These are phyloP conservation scores for Xylariomycetidae sp. DNA, from an alignment of 2,329 filamentous ascomycete genomes.

Conservation along the genomic window DNA sequence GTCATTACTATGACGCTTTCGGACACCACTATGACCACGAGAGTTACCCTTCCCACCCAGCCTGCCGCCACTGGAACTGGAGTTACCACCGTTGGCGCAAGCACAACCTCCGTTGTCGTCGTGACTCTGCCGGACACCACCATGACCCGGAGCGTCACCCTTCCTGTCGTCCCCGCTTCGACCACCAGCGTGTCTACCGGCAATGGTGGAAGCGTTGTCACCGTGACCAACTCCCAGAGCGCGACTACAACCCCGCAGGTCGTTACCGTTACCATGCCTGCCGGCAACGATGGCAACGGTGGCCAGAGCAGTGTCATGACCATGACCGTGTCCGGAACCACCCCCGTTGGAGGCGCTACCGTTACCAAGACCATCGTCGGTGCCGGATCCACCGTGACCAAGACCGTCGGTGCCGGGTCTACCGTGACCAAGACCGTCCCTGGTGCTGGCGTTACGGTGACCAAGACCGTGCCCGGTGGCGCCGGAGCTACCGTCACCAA, in stretches of 20 bases:
- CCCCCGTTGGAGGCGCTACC: background rate
- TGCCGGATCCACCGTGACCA: too few species aligned
- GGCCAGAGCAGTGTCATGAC: constrained; percentile 8
- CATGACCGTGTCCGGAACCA: constrained; percentile 5
- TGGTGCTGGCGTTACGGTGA: constrained; percentile 3
- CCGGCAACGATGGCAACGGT: constrained; percentile 5
- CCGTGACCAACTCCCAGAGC: constrained; percentile 1
- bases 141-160: too few species aligned
- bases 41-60: background rate
- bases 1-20: constrained; percentile 11
- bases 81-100: too few species aligned
- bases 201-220: constrained; percentile 4
- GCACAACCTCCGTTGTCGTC: too few species aligned
- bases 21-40: constrained; percentile 5
- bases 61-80: too few species aligned
- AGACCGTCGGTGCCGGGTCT: too few species aligned
- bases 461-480: constrained; percentile 6
- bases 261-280: constrained; percentile 12
- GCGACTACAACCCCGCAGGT: constrained; percentile 4
- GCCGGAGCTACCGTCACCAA: constrained; percentile 9
- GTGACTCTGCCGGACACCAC: too few species aligned
- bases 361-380: too few species aligned
- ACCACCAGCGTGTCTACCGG: too few species aligned
- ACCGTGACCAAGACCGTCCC: background rate
- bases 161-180: too few species aligned